Percentiles rank a stretch among this genome's conserved stretches.
Conservation (phyloP, 257 asterid species). For the Galeopsis tetrahit region DNA sequence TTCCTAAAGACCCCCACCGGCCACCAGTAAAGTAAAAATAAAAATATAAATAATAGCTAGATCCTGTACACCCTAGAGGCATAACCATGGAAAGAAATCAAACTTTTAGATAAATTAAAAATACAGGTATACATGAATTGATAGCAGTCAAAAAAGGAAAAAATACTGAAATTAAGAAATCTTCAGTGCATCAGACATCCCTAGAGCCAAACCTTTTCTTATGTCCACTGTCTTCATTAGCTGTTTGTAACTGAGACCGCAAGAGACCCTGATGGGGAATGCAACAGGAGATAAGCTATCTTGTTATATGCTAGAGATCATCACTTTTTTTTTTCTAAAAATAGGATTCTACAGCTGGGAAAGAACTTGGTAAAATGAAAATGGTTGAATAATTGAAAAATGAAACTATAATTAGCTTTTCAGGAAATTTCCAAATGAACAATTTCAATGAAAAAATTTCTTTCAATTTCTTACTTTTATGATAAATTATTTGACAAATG, state of each 20-base stretch:
- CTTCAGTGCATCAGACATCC: constrained; percentile 13
- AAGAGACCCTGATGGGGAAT: constrained; percentile 67
- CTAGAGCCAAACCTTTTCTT: constrained; percentile 64
- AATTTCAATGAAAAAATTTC: not conserved
- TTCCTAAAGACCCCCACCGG: constrained; percentile 11
- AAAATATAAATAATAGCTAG: not conserved
- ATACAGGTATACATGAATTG: not conserved
- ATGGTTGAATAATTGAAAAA: constrained; percentile 6
- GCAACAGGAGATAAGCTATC: constrained; percentile 30
- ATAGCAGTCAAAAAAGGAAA: constrained; percentile 17
- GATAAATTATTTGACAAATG: constrained; percentile 19
- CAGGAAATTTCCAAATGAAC: not conserved
- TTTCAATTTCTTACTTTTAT: not conserved
- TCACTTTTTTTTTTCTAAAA: not conserved
- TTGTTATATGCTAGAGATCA: not conserved
- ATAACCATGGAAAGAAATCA: constrained; percentile 20
- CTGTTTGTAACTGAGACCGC: constrained; percentile 84
- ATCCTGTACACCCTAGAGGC: constrained; percentile 16
- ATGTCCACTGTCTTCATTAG: constrained; percentile 84
- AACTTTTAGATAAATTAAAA: not conserved
- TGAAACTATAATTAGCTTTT: not conserved
- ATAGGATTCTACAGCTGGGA: not conserved
- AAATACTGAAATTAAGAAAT: constrained; percentile 17
- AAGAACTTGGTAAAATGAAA: not conserved
- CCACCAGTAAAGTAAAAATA: constrained; percentile 1